Evolutionary conservation across 2,329 filamentous ascomycete genomes (phyloP), one percentile per base, ranked within the genome.

Genomic region (Cercospora janseana): DNA sequence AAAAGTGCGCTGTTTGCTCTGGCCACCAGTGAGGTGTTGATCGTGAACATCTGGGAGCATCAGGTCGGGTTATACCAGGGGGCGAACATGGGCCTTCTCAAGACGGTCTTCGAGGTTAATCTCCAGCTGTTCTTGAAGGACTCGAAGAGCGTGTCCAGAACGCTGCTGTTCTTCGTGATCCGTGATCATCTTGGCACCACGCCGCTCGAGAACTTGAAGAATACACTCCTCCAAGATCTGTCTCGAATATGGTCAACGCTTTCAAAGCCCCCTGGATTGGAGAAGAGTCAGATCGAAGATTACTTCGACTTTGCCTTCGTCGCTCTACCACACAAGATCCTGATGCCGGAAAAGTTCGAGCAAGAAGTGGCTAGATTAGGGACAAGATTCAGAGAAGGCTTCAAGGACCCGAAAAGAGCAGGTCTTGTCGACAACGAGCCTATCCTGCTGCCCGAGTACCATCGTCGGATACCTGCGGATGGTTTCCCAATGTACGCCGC

Each of bases 271-370:
- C 73, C 83, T 24, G 92, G 92, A 0, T 78, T 97, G 49, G 93
- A 98, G 67, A 83, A 83, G 59, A 92, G 92, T 15, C 83, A 79
- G 50, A 97, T 98, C 58, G 88, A 93, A 62, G 92, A 98, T 67
- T 98, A 97, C 74, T 98, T 98, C 65, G 93, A 98, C 72, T 97
- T 98, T 70, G 91, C 90, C 47, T 98, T 98, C 66, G 88, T 91
- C 40, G 90, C 92, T 0, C 79, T 98, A 16, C 93, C 93, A 3
- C 93, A 98, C 77, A 98, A 98, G 75, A 90, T 95, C 54, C 79
- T 97, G 46, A 92, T 97, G 66, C 90, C 88, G 3, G 91, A 97
- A 18, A 88, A 91, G 69, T 98, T 98, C 65, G 77, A 86, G 28
- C 74, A 80, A 28, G 91, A 94, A 65, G 87, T 94, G 10, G 79